phyloP scores from a whole-genome alignment of 805 yeast genomes.

The Hanseniaspora lindneri region DNA sequence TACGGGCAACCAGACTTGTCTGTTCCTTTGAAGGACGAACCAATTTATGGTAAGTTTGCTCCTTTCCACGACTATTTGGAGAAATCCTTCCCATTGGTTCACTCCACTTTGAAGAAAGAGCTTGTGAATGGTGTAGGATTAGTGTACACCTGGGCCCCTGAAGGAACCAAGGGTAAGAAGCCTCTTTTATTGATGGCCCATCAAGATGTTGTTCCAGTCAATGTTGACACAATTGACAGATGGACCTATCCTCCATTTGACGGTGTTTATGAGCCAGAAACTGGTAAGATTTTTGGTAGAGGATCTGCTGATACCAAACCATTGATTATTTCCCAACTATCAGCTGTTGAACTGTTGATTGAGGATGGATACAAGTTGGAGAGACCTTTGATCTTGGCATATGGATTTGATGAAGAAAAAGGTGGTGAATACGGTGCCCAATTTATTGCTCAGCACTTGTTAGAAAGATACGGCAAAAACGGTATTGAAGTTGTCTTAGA shows the following conservation, averaged over 20 bases:
- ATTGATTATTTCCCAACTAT: conserved; percentile 49
- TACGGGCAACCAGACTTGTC: conserved; percentile 19
- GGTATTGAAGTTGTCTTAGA: conserved; percentile 52
- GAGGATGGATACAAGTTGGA: conserved; percentile 12
- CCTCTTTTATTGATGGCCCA: conserved; percentile 67
- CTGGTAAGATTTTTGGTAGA: conserved; percentile 55
- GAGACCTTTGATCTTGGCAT: conserved; percentile 47
- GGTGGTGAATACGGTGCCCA: conserved; percentile 50
- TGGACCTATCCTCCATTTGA: conserved; percentile 61
- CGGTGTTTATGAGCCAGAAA: conserved; percentile 47
- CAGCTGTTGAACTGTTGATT: conserved; percentile 44
- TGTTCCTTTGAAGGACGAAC: conserved; percentile 15
- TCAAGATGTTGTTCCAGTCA: conserved; percentile 73
- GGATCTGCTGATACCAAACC: conserved; percentile 67
- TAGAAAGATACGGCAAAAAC: conserved; percentile 43
- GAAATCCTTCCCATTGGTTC: conserved; percentile 43
- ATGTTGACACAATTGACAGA: conserved; percentile 38
- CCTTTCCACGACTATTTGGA: conserved; percentile 44
- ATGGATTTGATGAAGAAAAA: conserved; percentile 66
- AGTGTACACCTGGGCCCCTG: conserved; percentile 47
- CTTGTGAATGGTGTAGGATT: conserved; percentile 53
- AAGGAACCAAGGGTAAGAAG: conserved; percentile 39
- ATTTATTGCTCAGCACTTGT: conserved; percentile 34
- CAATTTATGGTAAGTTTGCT: conserved; percentile 24
- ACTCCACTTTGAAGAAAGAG: conserved; percentile 38